phyloP scores from a whole-genome alignment of 176 grass and related monocot species.

The Rhynchospora pubera region DNA sequence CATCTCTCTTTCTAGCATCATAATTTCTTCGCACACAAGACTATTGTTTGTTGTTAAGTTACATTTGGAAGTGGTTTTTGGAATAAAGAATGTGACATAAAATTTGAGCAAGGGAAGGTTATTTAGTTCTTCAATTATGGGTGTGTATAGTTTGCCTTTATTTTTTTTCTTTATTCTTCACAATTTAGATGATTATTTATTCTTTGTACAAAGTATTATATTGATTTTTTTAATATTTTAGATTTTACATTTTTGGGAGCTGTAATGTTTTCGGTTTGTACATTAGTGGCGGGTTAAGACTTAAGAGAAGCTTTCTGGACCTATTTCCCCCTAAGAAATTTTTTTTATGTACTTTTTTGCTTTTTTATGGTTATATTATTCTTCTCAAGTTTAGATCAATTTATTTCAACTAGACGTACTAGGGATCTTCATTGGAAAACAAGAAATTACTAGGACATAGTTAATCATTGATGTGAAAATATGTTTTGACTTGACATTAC shows the following conservation, averaged over 20 bases:
- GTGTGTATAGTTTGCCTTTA: slow-evolving; percentile 15
- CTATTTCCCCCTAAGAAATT: background rate
- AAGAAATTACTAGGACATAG: background rate
- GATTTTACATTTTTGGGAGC: background rate
- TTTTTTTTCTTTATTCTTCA: background rate
- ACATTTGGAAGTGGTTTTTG: slow-evolving; percentile 20
- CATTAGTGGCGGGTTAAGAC: background rate
- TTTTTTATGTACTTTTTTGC: background rate
- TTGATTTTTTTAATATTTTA: background rate
- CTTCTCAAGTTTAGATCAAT: background rate
- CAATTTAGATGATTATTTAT: slow-evolving; percentile 23
- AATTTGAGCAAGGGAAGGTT: slow-evolving; percentile 6
- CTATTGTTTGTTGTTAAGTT: slow-evolving; percentile 18
- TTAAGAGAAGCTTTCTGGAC: background rate
- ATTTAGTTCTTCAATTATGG: background rate
- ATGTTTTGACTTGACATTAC: background rate
- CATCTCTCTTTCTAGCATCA: background rate
- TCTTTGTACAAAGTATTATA: slow-evolving; percentile 29
- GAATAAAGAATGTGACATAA: slow-evolving; percentile 17
- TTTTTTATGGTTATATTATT: background rate
- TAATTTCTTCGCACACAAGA: slow-evolving; percentile 11
- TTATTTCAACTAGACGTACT: background rate
- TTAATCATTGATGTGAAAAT: background rate
- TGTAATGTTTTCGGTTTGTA: background rate
- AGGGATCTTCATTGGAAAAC: background rate